Evolutionary conservation across 2,329 filamentous ascomycete species (phyloP).

Genomic region (Penicillium sp.): DNA sequence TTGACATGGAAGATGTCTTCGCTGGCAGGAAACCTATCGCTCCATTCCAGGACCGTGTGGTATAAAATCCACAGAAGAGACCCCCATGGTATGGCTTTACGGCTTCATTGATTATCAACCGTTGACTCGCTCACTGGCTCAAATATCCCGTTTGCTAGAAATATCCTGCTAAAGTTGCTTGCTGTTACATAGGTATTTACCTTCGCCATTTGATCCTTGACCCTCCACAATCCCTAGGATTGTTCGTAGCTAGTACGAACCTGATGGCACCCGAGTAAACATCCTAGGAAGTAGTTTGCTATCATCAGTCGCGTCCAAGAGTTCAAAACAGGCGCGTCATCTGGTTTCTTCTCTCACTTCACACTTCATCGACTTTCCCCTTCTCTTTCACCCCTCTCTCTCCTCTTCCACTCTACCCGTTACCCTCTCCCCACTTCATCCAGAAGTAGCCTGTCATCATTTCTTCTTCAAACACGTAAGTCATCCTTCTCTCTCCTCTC

Average conservation of each 20-base stretch:
- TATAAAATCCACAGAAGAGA: neutral
- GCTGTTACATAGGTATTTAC: neutral
- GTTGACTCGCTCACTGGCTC: neutral
- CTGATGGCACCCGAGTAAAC: neutral
- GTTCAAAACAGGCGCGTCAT: too few species aligned
- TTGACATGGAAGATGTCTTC: slow-evolving; percentile 19
- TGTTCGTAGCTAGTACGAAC: neutral
- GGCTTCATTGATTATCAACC: neutral
- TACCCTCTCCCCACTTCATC: too few species aligned
- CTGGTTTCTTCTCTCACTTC: neutral
- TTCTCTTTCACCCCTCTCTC: too few species aligned
- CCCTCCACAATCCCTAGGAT: neutral
- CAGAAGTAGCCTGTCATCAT: too few species aligned
- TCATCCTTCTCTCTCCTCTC: too few species aligned
- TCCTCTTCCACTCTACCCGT: too few species aligned
- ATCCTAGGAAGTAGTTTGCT: too few species aligned
- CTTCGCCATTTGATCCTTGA: neutral
- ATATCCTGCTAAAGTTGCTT: slow-evolving; percentile 8
- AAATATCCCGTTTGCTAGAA: slow-evolving; percentile 8
- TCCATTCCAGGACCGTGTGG: slow-evolving; percentile 30
- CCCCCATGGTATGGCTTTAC: slow-evolving; percentile 6
- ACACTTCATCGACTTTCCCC: too few species aligned
- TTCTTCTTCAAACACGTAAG: too few species aligned
- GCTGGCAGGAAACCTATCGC: slow-evolving; percentile 28
- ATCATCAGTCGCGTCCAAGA: too few species aligned